phyloP scores from a whole-genome alignment of 352 stramenopile species.

The Phytophthora sojae region DNA sequence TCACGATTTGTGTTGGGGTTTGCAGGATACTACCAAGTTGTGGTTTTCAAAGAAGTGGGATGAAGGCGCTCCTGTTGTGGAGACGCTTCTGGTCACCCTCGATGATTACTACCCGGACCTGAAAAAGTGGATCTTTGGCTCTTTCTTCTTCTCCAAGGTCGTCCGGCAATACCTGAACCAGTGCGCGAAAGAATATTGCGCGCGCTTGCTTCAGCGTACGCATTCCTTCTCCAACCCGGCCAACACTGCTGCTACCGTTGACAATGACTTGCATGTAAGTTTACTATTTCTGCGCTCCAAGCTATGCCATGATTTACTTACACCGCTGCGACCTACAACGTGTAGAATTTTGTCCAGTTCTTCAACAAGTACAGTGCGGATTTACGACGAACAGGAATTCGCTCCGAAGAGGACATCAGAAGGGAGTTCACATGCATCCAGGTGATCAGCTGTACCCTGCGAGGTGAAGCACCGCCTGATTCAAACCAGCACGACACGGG shows the following conservation, averaged over 20 bases:
- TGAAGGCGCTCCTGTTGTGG: slow-evolving; percentile 74
- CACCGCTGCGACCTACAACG: neutral
- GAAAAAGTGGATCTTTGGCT: slow-evolving; percentile 76
- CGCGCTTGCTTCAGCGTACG: slow-evolving; percentile 65
- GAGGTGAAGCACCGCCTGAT: slow-evolving; percentile 35
- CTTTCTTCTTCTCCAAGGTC: slow-evolving; percentile 89
- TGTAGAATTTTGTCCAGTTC: slow-evolving; percentile 69
- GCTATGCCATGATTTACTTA: neutral
- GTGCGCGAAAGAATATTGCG: slow-evolving; percentile 71
- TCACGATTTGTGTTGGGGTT: neutral
- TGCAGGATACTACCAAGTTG: slow-evolving; percentile 68
- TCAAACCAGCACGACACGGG: slow-evolving; percentile 36
- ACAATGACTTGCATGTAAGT: slow-evolving; percentile 68
- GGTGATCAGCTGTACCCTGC: slow-evolving; percentile 57
- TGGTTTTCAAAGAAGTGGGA: slow-evolving; percentile 91
- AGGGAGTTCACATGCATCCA: slow-evolving; percentile 68
- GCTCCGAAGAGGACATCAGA: slow-evolving; percentile 69
- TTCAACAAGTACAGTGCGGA: slow-evolving; percentile 77
- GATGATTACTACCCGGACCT: slow-evolving; percentile 84
- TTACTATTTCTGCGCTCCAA: neutral
- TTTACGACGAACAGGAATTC: slow-evolving; percentile 75
- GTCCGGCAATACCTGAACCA: slow-evolving; percentile 76
- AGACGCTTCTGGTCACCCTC: slow-evolving; percentile 77
- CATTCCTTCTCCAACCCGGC: slow-evolving; percentile 60
- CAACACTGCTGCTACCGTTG: slow-evolving; percentile 49